Conservation (phyloP, 306 rosid genomes). For the Trichosanthes cucumerina region DNA sequence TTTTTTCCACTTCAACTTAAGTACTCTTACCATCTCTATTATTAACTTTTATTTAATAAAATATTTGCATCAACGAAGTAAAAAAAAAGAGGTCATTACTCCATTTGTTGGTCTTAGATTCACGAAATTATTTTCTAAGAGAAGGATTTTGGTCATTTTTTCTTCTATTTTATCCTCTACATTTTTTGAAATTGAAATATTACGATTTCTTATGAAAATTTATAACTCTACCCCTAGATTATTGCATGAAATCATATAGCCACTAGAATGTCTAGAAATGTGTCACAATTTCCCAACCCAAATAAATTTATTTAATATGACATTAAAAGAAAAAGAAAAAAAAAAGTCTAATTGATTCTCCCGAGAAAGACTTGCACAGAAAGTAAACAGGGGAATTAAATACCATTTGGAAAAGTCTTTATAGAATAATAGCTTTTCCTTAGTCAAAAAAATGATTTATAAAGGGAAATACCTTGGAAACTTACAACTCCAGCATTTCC, state of each 20-base stretch:
- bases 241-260: background rate
- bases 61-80: too few relatives aligned
- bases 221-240: background rate
- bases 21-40: too few relatives aligned
- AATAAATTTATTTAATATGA: background rate
- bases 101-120: background rate
- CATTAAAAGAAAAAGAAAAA: too few relatives aligned
- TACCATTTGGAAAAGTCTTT: background rate
- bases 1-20: background rate
- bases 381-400: background rate
- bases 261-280: background rate
- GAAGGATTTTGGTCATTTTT: too few relatives aligned
- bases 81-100: too few relatives aligned
- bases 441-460: background rate
- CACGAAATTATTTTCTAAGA: background rate
- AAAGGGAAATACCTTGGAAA: constrained; percentile 1
- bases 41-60: too few relatives aligned
- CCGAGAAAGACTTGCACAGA: background rate
- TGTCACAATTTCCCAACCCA: background rate
- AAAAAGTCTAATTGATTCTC: background rate
- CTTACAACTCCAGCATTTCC: background rate
- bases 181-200: too few relatives aligned
- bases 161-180: too few relatives aligned
- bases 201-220: too few relatives aligned
- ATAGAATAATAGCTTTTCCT: background rate